These are phyloP conservation scores for Calocera cornea DNA, from an alignment of 768 basidiomycete species.

Conservation along the genomic window DNA sequence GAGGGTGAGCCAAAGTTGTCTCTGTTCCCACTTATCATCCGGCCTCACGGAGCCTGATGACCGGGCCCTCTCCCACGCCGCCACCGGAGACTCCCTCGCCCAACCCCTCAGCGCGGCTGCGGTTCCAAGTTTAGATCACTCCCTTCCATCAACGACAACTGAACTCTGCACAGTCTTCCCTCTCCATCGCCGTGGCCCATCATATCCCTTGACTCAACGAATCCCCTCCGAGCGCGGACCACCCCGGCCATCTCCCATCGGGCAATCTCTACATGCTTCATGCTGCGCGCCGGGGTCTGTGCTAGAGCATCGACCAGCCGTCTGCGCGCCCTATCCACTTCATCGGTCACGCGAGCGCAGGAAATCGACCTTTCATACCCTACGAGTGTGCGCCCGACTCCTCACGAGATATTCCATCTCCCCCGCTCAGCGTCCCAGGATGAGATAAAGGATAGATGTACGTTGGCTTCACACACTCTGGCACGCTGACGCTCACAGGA, in stretches of 20 bases:
- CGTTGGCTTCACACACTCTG: conserved; percentile 19
- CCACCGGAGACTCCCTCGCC: too few relatives aligned
- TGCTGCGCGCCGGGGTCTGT: background rate
- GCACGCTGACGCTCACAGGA: background rate
- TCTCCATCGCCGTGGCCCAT: background rate
- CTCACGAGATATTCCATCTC: conserved; percentile 63
- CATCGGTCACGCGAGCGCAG: background rate
- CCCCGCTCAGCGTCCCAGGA: conserved; percentile 38
- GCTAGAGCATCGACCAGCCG: background rate
- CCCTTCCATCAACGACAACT: too few relatives aligned
- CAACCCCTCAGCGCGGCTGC: too few relatives aligned
- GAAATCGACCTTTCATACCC: conserved; percentile 37
- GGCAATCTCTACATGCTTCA: background rate
- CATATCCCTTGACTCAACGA: background rate
- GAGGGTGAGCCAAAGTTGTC: background rate
- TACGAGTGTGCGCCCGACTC: conserved; percentile 38
- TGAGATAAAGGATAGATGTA: conserved; percentile 57
- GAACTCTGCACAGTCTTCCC: too few relatives aligned
- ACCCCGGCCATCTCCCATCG: too few relatives aligned
- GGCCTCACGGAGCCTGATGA: background rate
- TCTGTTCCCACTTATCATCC: background rate
- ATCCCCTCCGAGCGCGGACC: background rate
- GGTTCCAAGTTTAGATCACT: too few relatives aligned
- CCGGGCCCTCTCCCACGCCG: too few relatives aligned
- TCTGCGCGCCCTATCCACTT: background rate